Percentiles rank a stretch among this genome's conserved stretches.
Conservation (phyloP, 2,329 filamentous ascomycete genomes). For the Diplodia mutila region DNA sequence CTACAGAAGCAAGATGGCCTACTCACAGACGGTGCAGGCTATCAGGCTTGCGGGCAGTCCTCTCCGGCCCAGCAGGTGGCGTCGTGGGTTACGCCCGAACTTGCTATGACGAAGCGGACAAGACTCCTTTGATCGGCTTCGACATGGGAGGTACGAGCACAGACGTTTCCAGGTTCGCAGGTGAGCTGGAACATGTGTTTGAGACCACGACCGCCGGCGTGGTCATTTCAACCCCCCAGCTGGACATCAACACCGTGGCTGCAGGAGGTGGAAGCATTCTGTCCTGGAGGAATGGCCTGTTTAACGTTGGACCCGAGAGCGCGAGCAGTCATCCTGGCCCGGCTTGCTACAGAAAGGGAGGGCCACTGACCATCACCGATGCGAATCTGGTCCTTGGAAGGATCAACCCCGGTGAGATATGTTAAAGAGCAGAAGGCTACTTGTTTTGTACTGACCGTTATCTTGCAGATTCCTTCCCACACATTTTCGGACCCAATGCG, state of each 20-base stretch:
- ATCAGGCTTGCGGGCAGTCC: constrained; percentile 36
- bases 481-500: constrained; percentile 40
- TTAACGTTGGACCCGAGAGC: constrained; percentile 76
- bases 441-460: no score
- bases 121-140: constrained; percentile 37
- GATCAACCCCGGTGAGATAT: constrained; percentile 28
- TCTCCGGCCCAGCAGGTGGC: constrained; percentile 42
- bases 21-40: constrained; percentile 31
- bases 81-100: constrained; percentile 40
- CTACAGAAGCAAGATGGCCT: background rate
- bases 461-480: constrained; percentile 37
- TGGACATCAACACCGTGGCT: constrained; percentile 43
- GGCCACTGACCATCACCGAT: constrained; percentile 41
- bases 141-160: constrained; percentile 39
- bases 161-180: constrained; percentile 40
- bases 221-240: constrained; percentile 36
- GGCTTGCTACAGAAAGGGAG: constrained; percentile 41
- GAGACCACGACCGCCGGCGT: constrained; percentile 40
- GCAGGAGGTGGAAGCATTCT: constrained; percentile 74
- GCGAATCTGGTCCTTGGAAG: constrained; percentile 41
- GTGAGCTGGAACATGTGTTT: constrained; percentile 37
- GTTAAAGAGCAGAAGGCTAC: no score
- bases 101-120: constrained; percentile 34
- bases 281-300: constrained; percentile 87
- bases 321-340: constrained; percentile 44